A percentile compares a stretch with the other conserved stretches of the same genome.
Evolutionary conservation across 768 basidiomycete genomes (phyloP).

Genomic region (Phaeotremella fagi): DNA sequence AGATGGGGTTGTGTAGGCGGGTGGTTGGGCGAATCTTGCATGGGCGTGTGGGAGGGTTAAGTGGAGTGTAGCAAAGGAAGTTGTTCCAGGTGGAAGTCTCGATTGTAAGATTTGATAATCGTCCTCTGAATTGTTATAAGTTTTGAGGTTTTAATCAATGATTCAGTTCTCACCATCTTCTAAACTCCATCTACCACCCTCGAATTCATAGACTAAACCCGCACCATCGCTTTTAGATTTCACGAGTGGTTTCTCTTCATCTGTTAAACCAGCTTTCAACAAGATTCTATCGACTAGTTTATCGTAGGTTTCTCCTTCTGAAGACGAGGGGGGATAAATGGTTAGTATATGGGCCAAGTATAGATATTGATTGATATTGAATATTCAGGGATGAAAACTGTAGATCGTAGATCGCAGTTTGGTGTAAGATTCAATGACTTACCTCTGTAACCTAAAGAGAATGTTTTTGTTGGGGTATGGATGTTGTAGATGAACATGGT

Average conservation of each 20-base stretch:
- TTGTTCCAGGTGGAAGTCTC: slow-evolving; percentile 53
- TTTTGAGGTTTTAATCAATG: not conserved
- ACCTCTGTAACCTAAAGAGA: slow-evolving; percentile 20
- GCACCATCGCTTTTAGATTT: slow-evolving; percentile 29
- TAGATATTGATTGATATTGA: no score
- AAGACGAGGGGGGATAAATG: not conserved
- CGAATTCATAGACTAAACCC: slow-evolving; percentile 79
- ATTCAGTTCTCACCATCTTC: slow-evolving; percentile 65
- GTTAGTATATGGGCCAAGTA: not conserved
- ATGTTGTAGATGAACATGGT: slow-evolving; percentile 42
- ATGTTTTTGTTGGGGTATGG: slow-evolving; percentile 41
- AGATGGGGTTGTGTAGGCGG: slow-evolving; percentile 64
- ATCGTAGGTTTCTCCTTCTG: slow-evolving; percentile 20
- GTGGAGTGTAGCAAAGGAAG: slow-evolving; percentile 46
- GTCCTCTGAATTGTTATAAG: slow-evolving; percentile 55
- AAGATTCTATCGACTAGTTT: slow-evolving; percentile 22
- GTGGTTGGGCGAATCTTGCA: slow-evolving; percentile 51
- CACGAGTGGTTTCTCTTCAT: slow-evolving; percentile 7
- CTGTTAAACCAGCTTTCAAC: slow-evolving; percentile 17
- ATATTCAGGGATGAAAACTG: no score
- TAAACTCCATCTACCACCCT: slow-evolving; percentile 72
- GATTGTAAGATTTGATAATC: slow-evolving; percentile 84
- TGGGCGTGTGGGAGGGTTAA: slow-evolving; percentile 32
- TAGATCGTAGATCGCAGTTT: no score
- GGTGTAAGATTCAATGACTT: no score